These are phyloP conservation scores for Solanum commersonii DNA, from an alignment of 257 asterid genomes.

Conservation along the genomic window DNA sequence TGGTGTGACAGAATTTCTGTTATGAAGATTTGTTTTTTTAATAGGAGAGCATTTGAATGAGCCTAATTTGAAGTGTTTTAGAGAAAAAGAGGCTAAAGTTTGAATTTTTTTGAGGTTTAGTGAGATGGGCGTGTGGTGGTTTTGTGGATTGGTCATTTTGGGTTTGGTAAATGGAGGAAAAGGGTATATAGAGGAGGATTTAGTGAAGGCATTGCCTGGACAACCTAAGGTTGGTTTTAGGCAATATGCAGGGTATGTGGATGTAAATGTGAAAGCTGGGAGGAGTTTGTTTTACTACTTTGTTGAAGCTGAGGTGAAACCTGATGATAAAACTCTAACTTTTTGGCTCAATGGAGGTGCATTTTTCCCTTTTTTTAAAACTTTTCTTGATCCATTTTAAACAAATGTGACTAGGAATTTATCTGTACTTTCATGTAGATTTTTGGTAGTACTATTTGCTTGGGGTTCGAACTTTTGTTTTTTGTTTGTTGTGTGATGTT, in stretches of 20 bases:
- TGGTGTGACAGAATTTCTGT: neutral
- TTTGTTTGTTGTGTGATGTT: neutral
- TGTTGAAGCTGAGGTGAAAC: constrained; percentile 70
- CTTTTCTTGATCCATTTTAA: neutral
- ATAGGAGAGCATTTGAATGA: neutral
- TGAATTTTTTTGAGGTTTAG: neutral
- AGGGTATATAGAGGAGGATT: constrained; percentile 54
- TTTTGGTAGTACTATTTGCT: neutral
- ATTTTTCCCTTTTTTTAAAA: neutral
- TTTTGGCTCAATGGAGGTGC: constrained; percentile 95
- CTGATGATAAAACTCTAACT: constrained; percentile 52
- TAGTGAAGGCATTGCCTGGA: constrained; percentile 64
- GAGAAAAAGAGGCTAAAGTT: neutral
- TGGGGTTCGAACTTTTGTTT: neutral
- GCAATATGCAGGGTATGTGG: constrained; percentile 83
- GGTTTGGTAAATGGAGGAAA: constrained; percentile 5
- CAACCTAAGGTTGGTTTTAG: constrained; percentile 70
- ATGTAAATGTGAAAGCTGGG: constrained; percentile 68
- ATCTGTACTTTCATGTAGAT: neutral
- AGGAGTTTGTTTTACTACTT: constrained; percentile 87
- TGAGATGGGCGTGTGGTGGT: constrained; percentile 35
- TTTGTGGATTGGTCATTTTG: constrained; percentile 20
- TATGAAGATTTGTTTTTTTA: constrained; percentile 1
- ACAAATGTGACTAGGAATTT: neutral
- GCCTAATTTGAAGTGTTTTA: neutral